A percentile compares a stretch with the other conserved stretches of the same genome.
These are phyloP conservation scores for Vinca major DNA, from an alignment of 305 asterid species.

Conservation along the genomic window DNA sequence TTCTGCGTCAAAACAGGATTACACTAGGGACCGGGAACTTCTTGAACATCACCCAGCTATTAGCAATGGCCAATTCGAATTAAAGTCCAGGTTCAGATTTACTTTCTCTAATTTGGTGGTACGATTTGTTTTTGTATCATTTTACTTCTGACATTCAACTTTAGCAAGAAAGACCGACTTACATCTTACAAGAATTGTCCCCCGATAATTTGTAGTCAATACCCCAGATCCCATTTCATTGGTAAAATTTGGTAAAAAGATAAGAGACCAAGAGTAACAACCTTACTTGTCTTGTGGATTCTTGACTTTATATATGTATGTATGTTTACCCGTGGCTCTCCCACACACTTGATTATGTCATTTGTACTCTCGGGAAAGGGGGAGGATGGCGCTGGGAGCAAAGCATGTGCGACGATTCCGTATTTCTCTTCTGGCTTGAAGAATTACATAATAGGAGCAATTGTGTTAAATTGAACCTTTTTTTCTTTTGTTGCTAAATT, in stretches of 20 bases:
- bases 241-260: background rate
- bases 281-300: background rate
- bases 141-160: background rate
- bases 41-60: slow-evolving; percentile 32
- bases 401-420: no score
- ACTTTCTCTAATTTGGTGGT: background rate
- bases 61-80: slow-evolving; percentile 40
- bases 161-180: background rate
- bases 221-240: background rate
- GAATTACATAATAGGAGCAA: no score
- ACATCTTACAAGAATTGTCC: background rate
- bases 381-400: no score
- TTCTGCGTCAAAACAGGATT: slow-evolving; percentile 48
- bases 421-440: no score
- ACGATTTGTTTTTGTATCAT: background rate
- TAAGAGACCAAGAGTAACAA: background rate
- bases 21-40: slow-evolving; percentile 37
- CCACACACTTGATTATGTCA: no score
- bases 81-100: slow-evolving; percentile 47
- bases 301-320: no score
- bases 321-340: no score
- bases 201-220: background rate
- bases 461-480: no score
- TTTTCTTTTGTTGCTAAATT: no score
- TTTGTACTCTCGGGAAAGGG: no score